Evolutionary conservation across 495 filamentous ascomycete species (phyloP).

Genomic region (Xylaria grammica): DNA sequence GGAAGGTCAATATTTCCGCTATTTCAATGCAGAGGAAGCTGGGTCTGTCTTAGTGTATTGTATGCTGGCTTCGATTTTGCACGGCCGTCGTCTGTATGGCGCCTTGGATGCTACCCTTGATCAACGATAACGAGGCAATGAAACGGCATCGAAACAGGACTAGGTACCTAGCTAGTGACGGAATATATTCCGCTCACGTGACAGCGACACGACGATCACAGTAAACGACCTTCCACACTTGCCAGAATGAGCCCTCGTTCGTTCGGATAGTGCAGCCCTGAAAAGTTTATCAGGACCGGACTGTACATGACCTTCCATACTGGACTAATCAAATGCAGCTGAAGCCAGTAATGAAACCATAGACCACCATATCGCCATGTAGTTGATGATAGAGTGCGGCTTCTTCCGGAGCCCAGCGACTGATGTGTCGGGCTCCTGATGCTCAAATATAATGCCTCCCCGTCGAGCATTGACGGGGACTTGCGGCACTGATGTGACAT

Average conservation of each 20-base stretch:
- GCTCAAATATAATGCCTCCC: neutral
- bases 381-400: constrained; percentile 1
- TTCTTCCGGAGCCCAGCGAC: neutral
- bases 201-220: neutral
- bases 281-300: neutral
- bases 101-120: too few species aligned
- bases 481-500: neutral
- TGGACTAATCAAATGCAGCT: neutral
- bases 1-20: too few species aligned
- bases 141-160: neutral
- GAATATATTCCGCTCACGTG: constrained; percentile 18
- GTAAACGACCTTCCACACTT: constrained; percentile 15
- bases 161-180: neutral
- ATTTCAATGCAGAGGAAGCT: too few species aligned
- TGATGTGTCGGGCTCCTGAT: neutral
- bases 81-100: too few species aligned
- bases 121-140: too few species aligned
- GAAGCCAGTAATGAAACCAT: neutral
- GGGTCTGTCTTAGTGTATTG: too few species aligned
- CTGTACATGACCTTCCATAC: constrained; percentile 3
- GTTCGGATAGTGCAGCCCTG: neutral
- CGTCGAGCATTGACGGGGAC: neutral
- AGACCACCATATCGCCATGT: neutral
- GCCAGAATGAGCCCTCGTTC: neutral
- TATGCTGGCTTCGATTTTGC: too few species aligned